phyloP scores from a whole-genome alignment of 176 grass and related monocot species.

The Thinopyrum elongatum region DNA sequence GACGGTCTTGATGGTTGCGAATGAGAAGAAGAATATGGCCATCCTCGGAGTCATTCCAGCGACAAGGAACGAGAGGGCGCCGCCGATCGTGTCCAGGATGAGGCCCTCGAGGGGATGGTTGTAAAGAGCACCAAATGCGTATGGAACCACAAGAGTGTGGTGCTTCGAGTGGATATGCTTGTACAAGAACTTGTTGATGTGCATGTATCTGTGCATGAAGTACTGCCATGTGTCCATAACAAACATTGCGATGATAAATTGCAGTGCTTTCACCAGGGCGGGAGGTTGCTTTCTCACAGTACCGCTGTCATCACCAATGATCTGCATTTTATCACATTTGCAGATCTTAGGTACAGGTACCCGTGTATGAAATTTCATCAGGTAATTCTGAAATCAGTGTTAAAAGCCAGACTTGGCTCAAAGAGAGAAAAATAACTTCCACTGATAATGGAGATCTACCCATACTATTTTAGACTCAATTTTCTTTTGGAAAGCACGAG shows the following conservation, averaged over 20 bases:
- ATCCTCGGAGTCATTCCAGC: constrained; percentile 55
- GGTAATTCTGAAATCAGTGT: not conserved
- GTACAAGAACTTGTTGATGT: constrained; percentile 81
- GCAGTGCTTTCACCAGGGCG: constrained; percentile 37
- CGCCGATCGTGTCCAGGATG: constrained; percentile 60
- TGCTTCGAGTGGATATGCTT: constrained; percentile 76
- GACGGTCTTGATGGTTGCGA: constrained; percentile 69
- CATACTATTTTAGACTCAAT: not conserved
- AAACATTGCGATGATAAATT: constrained; percentile 60
- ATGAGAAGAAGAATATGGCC: constrained; percentile 66
- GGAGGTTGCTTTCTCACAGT: constrained; percentile 44
- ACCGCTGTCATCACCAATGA: constrained; percentile 61
- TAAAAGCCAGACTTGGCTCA: not conserved
- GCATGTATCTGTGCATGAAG: constrained; percentile 92
- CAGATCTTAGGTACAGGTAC: constrained; percentile 2
- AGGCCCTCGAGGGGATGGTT: constrained; percentile 72
- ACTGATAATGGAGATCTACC: not conserved
- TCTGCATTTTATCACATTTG: constrained; percentile 40
- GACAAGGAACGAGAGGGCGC: constrained; percentile 51
- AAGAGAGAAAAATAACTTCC: not conserved
- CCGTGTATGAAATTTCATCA: constrained; percentile 19
- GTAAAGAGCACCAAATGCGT: constrained; percentile 63
- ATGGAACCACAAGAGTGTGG: constrained; percentile 65
- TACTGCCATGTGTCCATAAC: constrained; percentile 89
- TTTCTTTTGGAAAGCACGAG: not conserved